phyloP scores from a whole-genome alignment of 2,329 filamentous ascomycete genomes.

The Tolypocladium guangdongense region DNA sequence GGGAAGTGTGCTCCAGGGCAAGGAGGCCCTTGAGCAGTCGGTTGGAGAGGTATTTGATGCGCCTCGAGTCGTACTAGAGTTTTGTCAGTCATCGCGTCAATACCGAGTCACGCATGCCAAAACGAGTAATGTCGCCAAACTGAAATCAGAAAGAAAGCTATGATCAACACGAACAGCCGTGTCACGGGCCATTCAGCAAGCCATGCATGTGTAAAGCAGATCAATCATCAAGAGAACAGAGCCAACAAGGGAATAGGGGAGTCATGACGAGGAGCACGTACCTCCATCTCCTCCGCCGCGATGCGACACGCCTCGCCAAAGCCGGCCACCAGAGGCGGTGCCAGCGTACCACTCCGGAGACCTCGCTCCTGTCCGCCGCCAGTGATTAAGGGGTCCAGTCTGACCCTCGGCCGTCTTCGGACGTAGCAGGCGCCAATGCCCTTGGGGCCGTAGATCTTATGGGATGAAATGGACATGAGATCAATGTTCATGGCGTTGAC shows the following conservation, averaged over 20 bases:
- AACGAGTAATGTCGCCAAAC: conserved; percentile 3
- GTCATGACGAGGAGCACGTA: conserved; percentile 38
- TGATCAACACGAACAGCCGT: conserved; percentile 46
- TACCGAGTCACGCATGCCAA: background rate
- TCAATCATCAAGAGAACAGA: conserved; percentile 65
- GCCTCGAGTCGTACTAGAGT: conserved; percentile 79
- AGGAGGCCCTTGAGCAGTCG: conserved; percentile 74
- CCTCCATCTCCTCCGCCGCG: conserved; percentile 78
- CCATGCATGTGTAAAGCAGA: conserved; percentile 76
- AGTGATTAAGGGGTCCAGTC: conserved; percentile 89
- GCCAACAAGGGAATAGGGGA: conserved; percentile 4
- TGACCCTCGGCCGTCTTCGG: conserved; percentile 80
- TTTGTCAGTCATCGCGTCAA: conserved; percentile 10
- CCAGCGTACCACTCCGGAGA: conserved; percentile 84
- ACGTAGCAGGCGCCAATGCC: conserved; percentile 96
- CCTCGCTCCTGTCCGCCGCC: conserved; percentile 95
- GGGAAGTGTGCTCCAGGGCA: conserved; percentile 78
- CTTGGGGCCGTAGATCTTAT: conserved; percentile 98
- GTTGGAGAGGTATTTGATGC: conserved; percentile 73
- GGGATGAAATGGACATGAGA: conserved; percentile 95
- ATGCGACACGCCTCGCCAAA: conserved; percentile 95
- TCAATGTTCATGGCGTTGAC: conserved; percentile 98
- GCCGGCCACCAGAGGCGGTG: conserved; percentile 78
- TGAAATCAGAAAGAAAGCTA: conserved; percentile 56
- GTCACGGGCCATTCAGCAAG: conserved; percentile 70